Conservation (phyloP, 1,284 basidiomycete genomes). For the Hymenochaete sp. region DNA sequence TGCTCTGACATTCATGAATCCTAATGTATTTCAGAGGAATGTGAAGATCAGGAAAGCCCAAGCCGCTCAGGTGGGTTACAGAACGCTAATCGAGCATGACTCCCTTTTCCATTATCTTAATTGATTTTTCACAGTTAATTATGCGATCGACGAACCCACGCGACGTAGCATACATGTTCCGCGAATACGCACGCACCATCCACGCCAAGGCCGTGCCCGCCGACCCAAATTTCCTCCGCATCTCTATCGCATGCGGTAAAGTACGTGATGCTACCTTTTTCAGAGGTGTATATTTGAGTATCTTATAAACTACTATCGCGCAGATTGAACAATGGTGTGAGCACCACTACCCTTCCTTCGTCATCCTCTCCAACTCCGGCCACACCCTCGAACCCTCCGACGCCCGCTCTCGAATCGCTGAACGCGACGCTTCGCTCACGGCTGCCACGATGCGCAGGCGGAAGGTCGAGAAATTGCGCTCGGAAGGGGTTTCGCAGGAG, state of each 20-base stretch:
- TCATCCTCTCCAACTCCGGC: constrained; percentile 30
- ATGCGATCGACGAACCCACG: constrained; percentile 86
- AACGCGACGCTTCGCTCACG: constrained; percentile 32
- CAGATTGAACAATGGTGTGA: constrained; percentile 92
- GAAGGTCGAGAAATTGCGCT: constrained; percentile 18
- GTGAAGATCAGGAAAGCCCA: constrained; percentile 95
- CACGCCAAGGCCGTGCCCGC: constrained; percentile 71
- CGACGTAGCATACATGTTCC: constrained; percentile 88
- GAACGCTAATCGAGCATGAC: neutral
- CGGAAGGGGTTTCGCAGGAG: neutral
- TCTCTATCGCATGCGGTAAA: constrained; percentile 77
- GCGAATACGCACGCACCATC: constrained; percentile 73
- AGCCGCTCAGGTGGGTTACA: constrained; percentile 62
- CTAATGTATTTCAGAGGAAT: constrained; percentile 80
- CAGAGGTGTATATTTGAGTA: no score
- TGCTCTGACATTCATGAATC: constrained; percentile 89
- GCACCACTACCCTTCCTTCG: constrained; percentile 82
- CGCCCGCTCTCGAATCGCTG: constrained; percentile 41
- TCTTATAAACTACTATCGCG: neutral
- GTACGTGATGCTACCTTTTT: constrained; percentile 31
- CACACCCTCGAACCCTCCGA: constrained; percentile 36
- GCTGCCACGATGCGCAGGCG: constrained; percentile 26
- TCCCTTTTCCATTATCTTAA: neutral
- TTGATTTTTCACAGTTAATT: constrained; percentile 55
- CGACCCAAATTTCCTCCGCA: constrained; percentile 81